Base-by-base conservation (phyloP, 768 basidiomycete species). In the Ramaria sp. region DNA sequence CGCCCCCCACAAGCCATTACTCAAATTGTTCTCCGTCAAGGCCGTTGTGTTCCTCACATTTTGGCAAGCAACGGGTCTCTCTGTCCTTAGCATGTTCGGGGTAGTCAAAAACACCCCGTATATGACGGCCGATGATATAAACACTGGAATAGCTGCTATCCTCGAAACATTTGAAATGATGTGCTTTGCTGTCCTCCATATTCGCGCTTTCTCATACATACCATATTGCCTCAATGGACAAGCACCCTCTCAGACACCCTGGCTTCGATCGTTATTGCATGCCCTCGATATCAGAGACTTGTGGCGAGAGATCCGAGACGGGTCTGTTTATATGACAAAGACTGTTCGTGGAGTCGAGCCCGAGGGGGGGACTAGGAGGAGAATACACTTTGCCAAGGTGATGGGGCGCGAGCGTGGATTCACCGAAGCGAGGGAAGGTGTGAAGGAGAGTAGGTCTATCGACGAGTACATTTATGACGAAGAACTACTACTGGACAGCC, bases 31-130 rank as follows among this genome's bases (percentile, higher is more conserved):
- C 62, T 75, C 85, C 10, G 72, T 88, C 61, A 91, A 89, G 66
- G 82, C 83, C 54, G 83, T 86, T 47, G 83, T 87, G 0, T 86
- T 88, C 64, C 70, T 88, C 17, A 86, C 83, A 7, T 88, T 88
- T 65, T 89, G 86, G 86, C 86, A 88, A 67, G 77, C 81, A 15
- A 80, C 77, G 0, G 71, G 80, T 34, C 72, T 89, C 13, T 77
- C 79, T 3, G 58, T 80, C 15, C 74, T 88, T 12, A 75, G 72
- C 39, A 72, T 78, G 65, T 70, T 84, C 54, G 79, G 78, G 0
- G 70, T 85, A 4, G 76, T 88, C 57, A 85, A 84, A 68, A 76
- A 78, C 66, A 80, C 81, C 1, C 71, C 71, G 53, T 83, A 81
- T 64, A 86, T 85, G 85, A 84, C 85, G 1, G 81, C 83, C 3